Percentiles rank a stretch among this genome's conserved stretches.
Conservation (phyloP, 306 rosid species). For the Cucumis hystrix region DNA sequence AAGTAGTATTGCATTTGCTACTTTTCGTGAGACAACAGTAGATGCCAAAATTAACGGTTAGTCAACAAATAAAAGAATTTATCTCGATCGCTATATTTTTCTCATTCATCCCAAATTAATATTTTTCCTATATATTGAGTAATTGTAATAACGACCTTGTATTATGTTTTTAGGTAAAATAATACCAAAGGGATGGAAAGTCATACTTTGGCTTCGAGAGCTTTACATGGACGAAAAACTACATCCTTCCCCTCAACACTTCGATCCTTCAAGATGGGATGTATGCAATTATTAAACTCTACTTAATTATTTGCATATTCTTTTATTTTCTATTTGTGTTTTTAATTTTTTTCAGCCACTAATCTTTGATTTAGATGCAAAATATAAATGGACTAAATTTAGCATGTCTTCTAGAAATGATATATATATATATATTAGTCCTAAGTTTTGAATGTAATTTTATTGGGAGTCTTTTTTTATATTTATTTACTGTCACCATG, state of each 20-base stretch:
- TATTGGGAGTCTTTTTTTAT: no score
- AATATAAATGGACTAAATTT: no score
- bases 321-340: background rate
- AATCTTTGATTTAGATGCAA: background rate
- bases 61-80: background rate
- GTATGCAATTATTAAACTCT: background rate
- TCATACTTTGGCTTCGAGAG: background rate
- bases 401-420: no score
- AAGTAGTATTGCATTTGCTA: background rate
- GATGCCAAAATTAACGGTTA: background rate
- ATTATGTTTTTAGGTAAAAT: background rate
- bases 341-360: background rate
- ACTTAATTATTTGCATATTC: background rate
- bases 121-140: no score
- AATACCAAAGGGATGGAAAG: background rate
- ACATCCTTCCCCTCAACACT: background rate
- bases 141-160: no score
- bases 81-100: no score
- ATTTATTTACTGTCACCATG: no score
- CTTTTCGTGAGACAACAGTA: background rate
- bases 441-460: no score
- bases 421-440: no score
- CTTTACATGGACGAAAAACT: background rate
- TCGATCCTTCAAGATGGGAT: background rate
- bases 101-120: no score